Evolutionary conservation across 208 protist species (phyloP), one percentile per base, ranked within the genome.

Genomic region (Leishmania gerbilli): DNA sequence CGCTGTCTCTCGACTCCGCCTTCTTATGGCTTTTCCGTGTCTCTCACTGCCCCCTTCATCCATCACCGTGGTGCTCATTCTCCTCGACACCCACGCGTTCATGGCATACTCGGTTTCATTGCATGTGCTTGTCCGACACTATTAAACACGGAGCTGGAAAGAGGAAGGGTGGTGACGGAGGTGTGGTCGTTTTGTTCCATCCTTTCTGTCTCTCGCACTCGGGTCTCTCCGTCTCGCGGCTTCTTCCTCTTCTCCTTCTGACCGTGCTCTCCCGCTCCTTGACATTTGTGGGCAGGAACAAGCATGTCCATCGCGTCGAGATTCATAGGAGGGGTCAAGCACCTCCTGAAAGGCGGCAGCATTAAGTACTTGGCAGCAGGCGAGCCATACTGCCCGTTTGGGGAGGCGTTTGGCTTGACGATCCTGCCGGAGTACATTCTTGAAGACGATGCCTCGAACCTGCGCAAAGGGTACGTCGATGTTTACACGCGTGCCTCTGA

Each of bases 331-430:
- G 89, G 82, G 3, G 77, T 87, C 60, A 92, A 87, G 65, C 89
- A 95, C 85, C 78, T 97, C 42, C 56, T 85, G n/a, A 86, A 85
- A 55, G 94, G 94, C 21, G 86, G 89, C 11, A 97, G 92, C 76
- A 49, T 94, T n/a, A 91, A 90, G 71, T 96, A 93, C 81, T 65
- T 96, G 17, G 85, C 87, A 1, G 86, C 89, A 2, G 91, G 90
- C n/a, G 90, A 96, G 81, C 94, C 92, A 40, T 95, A 96, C 79
- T 90, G 88, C 31, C 95, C 95, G 1, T 96, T 95, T 81, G 95
- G 95, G 42, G 89, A 93, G 71, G 95, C 96, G 17, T 96, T 97
- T 85, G 95, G 95, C 17, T 72, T 97, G n/a, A 93, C 90, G 9
- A 82, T 97, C 0, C 80, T 97, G 65, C 95, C 95, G 3, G 88